phyloP scores from a whole-genome alignment of 441 rosid species.

The Pelargonium cotyledonis region DNA sequence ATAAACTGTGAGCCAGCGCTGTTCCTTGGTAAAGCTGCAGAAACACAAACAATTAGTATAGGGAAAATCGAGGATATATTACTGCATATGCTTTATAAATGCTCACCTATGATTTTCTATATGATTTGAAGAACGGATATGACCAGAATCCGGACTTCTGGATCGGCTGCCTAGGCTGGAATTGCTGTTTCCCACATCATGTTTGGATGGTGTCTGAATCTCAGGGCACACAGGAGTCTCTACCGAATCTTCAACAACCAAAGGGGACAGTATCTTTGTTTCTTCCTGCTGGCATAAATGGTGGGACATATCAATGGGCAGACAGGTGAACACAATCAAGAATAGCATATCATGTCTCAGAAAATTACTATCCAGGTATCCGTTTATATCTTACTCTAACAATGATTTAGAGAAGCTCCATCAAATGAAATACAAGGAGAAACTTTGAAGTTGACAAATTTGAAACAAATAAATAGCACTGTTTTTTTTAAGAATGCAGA shows the following conservation, averaged over 20 bases:
- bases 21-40: conserved; percentile 37
- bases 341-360: conserved; percentile 9
- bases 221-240: conserved; percentile 31
- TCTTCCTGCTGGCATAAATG: conserved; percentile 26
- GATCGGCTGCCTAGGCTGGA: conserved; percentile 37
- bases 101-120: conserved; percentile 34
- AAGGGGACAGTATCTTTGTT: conserved; percentile 25
- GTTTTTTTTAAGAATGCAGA: conserved; percentile 14
- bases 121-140: conserved; percentile 29
- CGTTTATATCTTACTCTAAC: not conserved
- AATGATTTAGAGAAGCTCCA: not conserved
- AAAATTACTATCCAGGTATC: not conserved
- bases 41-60: conserved; percentile 18
- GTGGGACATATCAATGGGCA: conserved; percentile 10
- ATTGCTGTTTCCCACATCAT: conserved; percentile 24
- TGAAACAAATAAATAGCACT: not conserved
- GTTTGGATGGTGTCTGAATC: conserved; percentile 41
- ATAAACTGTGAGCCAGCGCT: conserved; percentile 64
- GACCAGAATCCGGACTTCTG: conserved; percentile 29
- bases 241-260: conserved; percentile 27
- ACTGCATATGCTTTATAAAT: conserved; percentile 11
- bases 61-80: conserved; percentile 13
- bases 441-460: conserved; percentile 8
- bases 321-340: conserved; percentile 15
- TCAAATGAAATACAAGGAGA: not conserved